Evolutionary conservation across 768 basidiomycete genomes (phyloP), one percentile per base, ranked within the genome.

Genomic region (Leccinum boreale): DNA sequence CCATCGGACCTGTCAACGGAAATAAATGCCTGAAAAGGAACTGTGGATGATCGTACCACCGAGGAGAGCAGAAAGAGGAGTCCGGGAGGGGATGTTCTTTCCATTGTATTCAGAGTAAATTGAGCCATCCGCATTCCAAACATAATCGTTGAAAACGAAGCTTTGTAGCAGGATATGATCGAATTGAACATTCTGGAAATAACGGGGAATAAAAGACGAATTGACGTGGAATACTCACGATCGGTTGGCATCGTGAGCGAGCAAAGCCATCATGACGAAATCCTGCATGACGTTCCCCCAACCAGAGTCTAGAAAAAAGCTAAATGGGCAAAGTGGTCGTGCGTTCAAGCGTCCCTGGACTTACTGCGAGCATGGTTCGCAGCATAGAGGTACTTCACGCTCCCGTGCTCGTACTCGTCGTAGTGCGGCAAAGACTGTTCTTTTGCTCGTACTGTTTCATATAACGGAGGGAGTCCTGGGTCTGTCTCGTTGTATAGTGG

Each of bases 381-480:
- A 29, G 79, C 65, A 64, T 75, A 80, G 9, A 85, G 64, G 59
- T 78, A 84, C 57, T 74, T 77, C 15, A 73, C 66, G 21, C 66
- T 58, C 19, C 73, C 76, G 39, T 8, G 50, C 19, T 78, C 69
- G 10, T 78, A 70, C 3, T 61, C 54, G 29, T 72, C 60, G 58
- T 81, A 79, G 55, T 83, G 81, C 0, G 75, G 71, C 1, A 83
- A 61, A 2, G 56, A 57, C 3, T 72, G 67, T 59, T 83, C 82
- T 8, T 70, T 69, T 51, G 65, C 65, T 33, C 72, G 72, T 51
- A 72, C 77, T 21, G 67, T 59, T 26, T 74, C 66, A 58, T 79
- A 83, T 10, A 80, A 58, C 1, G 82, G 81, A 15, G 81, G 80
- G 23, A 63, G 60, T 31, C 28, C 58, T 19, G 35, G 42, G 42